Evolutionary conservation across 805 yeast species (phyloP).

Genomic region (Cyberlindnera euphorbiae): DNA sequence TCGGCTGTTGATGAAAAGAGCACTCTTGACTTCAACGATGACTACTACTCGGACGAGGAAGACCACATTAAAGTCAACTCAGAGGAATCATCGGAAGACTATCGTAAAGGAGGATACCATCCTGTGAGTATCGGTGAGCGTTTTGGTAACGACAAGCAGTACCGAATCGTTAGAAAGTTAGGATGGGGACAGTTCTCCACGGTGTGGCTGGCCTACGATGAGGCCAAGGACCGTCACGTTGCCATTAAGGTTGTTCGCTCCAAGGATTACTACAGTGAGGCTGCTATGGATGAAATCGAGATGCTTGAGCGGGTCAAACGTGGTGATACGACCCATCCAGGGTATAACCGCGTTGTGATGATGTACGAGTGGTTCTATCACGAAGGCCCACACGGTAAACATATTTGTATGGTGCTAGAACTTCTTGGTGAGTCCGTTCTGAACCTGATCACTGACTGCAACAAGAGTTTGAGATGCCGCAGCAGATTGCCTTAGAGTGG

Average conservation of each 20-base stretch:
- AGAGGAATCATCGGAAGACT: constrained; percentile 52
- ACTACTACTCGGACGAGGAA: constrained; percentile 29
- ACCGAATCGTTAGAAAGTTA: constrained; percentile 47
- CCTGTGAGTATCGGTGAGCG: constrained; percentile 54
- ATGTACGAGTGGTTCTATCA: constrained; percentile 52
- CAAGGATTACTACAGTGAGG: constrained; percentile 47
- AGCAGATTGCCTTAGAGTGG: too few species aligned
- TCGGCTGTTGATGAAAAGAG: too few species aligned
- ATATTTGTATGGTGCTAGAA: constrained; percentile 64
- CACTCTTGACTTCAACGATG: constrained; percentile 5
- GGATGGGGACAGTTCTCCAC: constrained; percentile 76
- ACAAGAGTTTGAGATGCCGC: constrained; percentile 1
- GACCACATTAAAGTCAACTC: constrained; percentile 29
- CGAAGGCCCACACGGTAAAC: constrained; percentile 58
- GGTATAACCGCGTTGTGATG: constrained; percentile 47
- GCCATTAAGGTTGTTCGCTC: constrained; percentile 62
- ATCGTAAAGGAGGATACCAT: constrained; percentile 60
- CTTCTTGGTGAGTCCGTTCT: constrained; percentile 57
- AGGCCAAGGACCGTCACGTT: constrained; percentile 38
- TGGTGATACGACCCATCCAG: constrained; percentile 38
- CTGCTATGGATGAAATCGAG: constrained; percentile 61
- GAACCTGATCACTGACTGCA: constrained; percentile 43
- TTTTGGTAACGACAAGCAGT: constrained; percentile 41
- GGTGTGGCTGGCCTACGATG: constrained; percentile 58
- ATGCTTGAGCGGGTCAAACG: constrained; percentile 35